Base-by-base conservation (phyloP, 2,329 filamentous ascomycete genomes). In the Aspergillus sp. region DNA sequence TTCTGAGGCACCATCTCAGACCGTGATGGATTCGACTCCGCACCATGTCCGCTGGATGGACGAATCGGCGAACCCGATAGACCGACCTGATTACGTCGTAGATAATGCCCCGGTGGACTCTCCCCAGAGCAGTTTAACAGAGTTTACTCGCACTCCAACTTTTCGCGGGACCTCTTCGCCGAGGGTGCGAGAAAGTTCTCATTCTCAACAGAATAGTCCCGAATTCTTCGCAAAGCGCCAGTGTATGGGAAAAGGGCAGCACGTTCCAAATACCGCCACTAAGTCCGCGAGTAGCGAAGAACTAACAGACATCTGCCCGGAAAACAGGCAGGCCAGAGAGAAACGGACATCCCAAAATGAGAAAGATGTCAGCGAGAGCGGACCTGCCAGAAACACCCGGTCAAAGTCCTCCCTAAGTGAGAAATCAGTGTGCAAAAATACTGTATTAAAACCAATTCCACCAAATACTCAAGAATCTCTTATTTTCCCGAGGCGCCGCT, bases 381-480 rank as follows among this genome's bases (percentile, higher is more conserved):
- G 11, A 15, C 27, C 47, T 42, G 51, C 44, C 30, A 40, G 24
- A 12, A 54, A 22, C 12, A 37, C 11, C 20, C 34, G 41, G 22
- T 30, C 24, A 37, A 60, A n/a, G 33, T 33, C 20, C 22, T 55
- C 33, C 27, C 44, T 39, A 12, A 51, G 15, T 27, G 27, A 3
- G 7, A 56, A 33, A 7, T 37, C 20, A 4, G 30, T 55, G 11
- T 44, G 47, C 12, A 46, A 12, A 20, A 51, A 40, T 13, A 58
- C 15, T 9, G 55, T 33, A 22, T 4, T 34, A 8, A 61, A 41
- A 40, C 7, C 19, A 13, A 22, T 20, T n/a, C 27, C 41, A 22
- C 30, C 60, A 5, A 57, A 63, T 39, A 66, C 60, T 4, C 63
- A 64, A 44, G 62, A 63, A 24, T 63, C 61, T 7, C 46, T 63